Evolutionary conservation across 2,329 filamentous ascomycete genomes (phyloP), one percentile per base, ranked within the genome.

Genomic region (Microsporum audouinii): DNA sequence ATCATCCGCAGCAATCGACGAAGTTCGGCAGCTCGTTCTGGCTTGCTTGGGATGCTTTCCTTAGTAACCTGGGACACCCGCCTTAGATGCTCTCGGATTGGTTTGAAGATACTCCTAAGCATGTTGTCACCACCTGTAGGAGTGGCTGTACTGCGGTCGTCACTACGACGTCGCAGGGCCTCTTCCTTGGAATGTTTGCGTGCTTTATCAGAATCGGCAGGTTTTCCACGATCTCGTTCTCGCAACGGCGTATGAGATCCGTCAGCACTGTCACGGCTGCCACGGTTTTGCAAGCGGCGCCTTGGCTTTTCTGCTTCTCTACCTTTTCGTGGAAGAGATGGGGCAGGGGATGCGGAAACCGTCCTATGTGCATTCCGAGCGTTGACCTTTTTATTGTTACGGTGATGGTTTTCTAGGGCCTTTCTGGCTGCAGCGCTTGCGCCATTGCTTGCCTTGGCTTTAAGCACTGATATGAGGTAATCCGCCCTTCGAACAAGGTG

Each of bases 401-500:
- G 89, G 72, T 95, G 91, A 68, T 96, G 91, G 66, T 96, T 96
- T 68, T 96, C 91, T 33, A 95, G 85, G 0, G 88, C 84, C 69
- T 86, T 86, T 72, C 89, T 91, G 2, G 88, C 88, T 23, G 84
- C 84, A 34, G 83, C 81, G 69, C 71, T 77, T 34, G 72, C 69
- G 29, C 77, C 76, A 64, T 95, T 89, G 63, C 84, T 85, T 1
- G 85, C 87, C 73, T 95, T 90, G 70, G 95, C 89, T 71, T 92
- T 90, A 63, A 99, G 78, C 1, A 99, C 91, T n/a, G 91, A 96
- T 45, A 99, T 81, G 12, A 99, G 82, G 71, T 99, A 99, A 70
- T 97, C 94, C 7, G 92, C 89, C 62, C 94, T 88, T 56, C 94
- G 89, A 60, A 97, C 92, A 51, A 99, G 84, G 71, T 99, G 94